Evolutionary conservation across 179 eudicot genomes (phyloP).

Genomic region (Kewa caespitosa): DNA sequence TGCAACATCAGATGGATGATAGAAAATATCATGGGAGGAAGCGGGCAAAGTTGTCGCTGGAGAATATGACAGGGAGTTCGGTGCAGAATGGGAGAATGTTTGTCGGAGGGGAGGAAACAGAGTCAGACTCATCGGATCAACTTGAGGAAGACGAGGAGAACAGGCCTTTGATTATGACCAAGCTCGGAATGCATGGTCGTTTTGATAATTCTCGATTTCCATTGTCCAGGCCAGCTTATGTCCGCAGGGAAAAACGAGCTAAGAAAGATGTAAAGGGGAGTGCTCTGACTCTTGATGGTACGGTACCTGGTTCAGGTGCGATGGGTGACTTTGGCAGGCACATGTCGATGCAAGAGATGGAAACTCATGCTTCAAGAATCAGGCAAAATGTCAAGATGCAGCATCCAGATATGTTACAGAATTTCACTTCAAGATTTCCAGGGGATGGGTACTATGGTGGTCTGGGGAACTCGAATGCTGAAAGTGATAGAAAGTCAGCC

Average conservation of each 20-base stretch:
- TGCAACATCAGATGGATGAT: conserved; percentile 30
- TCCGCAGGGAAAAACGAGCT: conserved; percentile 36
- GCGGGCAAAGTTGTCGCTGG: conserved; percentile 39
- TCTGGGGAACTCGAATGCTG: conserved; percentile 33
- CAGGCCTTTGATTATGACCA: conserved; percentile 81
- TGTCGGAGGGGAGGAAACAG: conserved; percentile 68
- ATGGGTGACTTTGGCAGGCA: conserved; percentile 40
- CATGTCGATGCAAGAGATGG: conserved; percentile 31
- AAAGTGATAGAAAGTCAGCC: conserved; percentile 30
- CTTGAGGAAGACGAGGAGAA: conserved; percentile 58
- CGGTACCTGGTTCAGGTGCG: conserved; percentile 36
- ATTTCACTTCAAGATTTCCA: conserved; percentile 27
- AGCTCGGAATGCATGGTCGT: conserved; percentile 50
- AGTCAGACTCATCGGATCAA: conserved; percentile 82
- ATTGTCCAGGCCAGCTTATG: conserved; percentile 29
- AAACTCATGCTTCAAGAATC: conserved; percentile 31
- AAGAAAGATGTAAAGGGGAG: conserved; percentile 41
- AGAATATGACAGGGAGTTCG: conserved; percentile 35
- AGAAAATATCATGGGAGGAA: conserved; percentile 37
- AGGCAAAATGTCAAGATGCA: conserved; percentile 54
- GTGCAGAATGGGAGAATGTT: conserved; percentile 47
- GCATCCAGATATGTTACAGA: conserved; percentile 39
- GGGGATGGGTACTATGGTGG: conserved; percentile 36
- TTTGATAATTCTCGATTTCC: conserved; percentile 36
- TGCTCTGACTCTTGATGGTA: conserved; percentile 34